Conservation (phyloP, 1,284 basidiomycete genomes). For the Heterobasidion irregulare region DNA sequence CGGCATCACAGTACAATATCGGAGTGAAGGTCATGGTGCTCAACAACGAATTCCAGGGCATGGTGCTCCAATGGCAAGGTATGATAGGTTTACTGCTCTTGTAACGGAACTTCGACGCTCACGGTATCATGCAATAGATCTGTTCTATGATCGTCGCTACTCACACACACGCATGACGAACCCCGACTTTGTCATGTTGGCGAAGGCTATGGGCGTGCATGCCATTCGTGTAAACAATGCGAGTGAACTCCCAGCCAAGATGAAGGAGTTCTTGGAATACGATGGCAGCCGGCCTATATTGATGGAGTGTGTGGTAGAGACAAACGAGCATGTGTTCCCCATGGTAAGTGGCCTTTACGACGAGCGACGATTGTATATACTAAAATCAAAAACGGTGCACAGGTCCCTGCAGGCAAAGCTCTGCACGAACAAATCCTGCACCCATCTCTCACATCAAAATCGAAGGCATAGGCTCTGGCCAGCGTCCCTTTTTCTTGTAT, state of each 20-base stretch:
- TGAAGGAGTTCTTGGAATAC: slow-evolving; percentile 99
- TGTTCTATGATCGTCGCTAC: slow-evolving; percentile 93
- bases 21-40: slow-evolving; percentile 90
- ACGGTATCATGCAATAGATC: slow-evolving; percentile 41
- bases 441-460: slow-evolving; percentile 30
- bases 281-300: slow-evolving; percentile 81
- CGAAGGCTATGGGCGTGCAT: slow-evolving; percentile 87
- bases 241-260: slow-evolving; percentile 84
- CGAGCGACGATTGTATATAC: slow-evolving; percentile 12
- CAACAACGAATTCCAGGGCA: slow-evolving; percentile 96
- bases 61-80: slow-evolving; percentile 99
- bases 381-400: slow-evolving; percentile 18
- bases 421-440: slow-evolving; percentile 83
- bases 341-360: slow-evolving; percentile 49
- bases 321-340: slow-evolving; percentile 91
- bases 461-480: slow-evolving; percentile 11
- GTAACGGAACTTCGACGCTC: neutral
- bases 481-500: neutral
- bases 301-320: slow-evolving; percentile 85
- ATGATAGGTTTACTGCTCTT: slow-evolving; percentile 10
- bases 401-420: slow-evolving; percentile 86
- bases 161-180: slow-evolving; percentile 93
- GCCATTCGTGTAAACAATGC: slow-evolving; percentile 70
- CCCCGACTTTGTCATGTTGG: slow-evolving; percentile 89
- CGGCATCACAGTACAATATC: slow-evolving; percentile 85